Base-by-base conservation (phyloP, 2,329 filamentous ascomycete species). In the Venturia effusa region DNA sequence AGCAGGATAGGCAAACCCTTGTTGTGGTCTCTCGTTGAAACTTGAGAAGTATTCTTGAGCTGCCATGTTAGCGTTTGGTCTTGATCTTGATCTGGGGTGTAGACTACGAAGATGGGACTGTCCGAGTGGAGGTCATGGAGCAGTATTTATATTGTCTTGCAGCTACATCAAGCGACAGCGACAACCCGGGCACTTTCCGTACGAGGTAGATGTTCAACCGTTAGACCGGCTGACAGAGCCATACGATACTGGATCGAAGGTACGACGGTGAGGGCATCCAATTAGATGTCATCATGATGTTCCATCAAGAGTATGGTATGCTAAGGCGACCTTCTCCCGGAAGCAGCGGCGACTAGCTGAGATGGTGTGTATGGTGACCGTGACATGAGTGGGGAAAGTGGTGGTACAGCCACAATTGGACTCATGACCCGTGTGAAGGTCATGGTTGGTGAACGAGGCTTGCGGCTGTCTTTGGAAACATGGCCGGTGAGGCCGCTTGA, bases 1-100 rank as follows among this genome's bases (percentile, higher is more conserved):
- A 13, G 40, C 15, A 17, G 61, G 32, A 57, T 63, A 57, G 19
- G 61, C 48, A 34, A 43, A 59, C 19, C 41, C 59, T 24, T 55
- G 39, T 8, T 30, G 59, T n/a, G 48, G 61, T 57, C 34, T n/a
- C 7, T 37, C 27, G 6, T 51, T 51, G 40, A 64, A 64, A 22
- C 59, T 64, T 34, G 41, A 22, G 43, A 51, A 64, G 59, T 64
- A 64, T n/a, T 61, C 59, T 51, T 64, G 57, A 24, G 63, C 63
- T 61, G 63, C 63, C 63, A 64, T 64, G 24, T 32, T 32, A 32
- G 13, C 17, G 60, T 30, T 27, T 60, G 8, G 30, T 34, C 24
- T 57, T n/a, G n/a, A n/a, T n/a, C n/a, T n/a, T n/a, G 15, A 8
- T 57, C 51, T n/a, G 34, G 27, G 10, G 32, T 34, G 24, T 54